Evolutionary conservation across 345 rosid species (phyloP), one percentile per base, ranked within the genome.

Genomic region (Eucalyptus microcorys): DNA sequence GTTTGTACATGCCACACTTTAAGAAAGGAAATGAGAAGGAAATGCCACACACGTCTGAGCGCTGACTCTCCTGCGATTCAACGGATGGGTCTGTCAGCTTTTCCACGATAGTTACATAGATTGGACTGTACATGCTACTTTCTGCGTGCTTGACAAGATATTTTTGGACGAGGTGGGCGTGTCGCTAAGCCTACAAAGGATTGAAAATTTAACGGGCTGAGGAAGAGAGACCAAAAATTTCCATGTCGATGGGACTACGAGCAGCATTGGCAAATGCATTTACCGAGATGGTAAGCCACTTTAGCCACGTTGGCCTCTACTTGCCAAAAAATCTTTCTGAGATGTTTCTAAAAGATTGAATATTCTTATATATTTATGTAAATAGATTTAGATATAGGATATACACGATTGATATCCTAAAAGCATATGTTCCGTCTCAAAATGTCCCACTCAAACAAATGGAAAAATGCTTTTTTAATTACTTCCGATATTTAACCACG

Each of bases 251-350:
- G 52, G 49, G 55, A 84, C 49, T 42, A 27, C 0, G 55, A 32
- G 49, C 15, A 45, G 34, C 37, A 7, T 34, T 21, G 49, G 76
- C 30, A 21, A 43, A 26, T 43, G 47, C 57, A 90, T 91, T 92
- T 64, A 97, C 98, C 97, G 32, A 96, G 97, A 89, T 96, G 95
- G 89, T 96, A 94, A 17, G 97, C 99, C 98, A 91, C 96, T 7
- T 95, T 96, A 91, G 98, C 99, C 30, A 95, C 98, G 26, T 90
- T 92, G 86, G 98, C 95, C 86, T 98, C 99, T 32, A 96, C 22
- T 50, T 50, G 53, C 53, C 53, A 16, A 50, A 6, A 50, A 50
- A 3, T 50, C 21, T 50, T 50, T 50, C 22, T 50, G 22, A 17
- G 53, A 50, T 16, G 53, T 50, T 50, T 50, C 53, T 50, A 50